Percentiles rank a stretch among this genome's conserved stretches.
Conservation (phyloP, 345 rosid genomes). For the Euphorbia tirucalli region DNA sequence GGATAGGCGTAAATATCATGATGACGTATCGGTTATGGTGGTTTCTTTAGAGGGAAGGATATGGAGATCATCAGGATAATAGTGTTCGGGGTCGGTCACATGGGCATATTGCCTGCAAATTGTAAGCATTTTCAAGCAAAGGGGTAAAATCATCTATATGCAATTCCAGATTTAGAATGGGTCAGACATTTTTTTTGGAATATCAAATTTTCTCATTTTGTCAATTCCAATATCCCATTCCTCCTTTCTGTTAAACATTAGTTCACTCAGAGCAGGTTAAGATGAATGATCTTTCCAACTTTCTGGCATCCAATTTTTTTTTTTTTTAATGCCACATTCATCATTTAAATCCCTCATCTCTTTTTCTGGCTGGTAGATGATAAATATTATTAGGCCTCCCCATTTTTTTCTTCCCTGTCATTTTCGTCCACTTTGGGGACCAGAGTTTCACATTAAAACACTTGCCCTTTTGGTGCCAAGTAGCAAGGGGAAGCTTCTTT, state of each 20-base stretch:
- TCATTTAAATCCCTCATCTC: no score
- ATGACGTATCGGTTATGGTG: constrained; percentile 95
- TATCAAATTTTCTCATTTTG: constrained; percentile 4
- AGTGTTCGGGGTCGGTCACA: constrained; percentile 20
- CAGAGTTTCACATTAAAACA: background rate
- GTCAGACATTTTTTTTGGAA: constrained; percentile 22
- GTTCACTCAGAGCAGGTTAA: background rate
- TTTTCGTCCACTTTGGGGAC: background rate
- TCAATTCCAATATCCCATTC: constrained; percentile 10
- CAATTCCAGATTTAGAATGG: constrained; percentile 33
- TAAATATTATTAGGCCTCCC: background rate
- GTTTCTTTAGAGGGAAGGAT: constrained; percentile 96
- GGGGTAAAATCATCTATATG: constrained; percentile 39
- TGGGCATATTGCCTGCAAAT: constrained; percentile 20
- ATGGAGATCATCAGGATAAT: constrained; percentile 90
- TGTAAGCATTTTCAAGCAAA: constrained; percentile 34
- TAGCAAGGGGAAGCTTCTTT: background rate
- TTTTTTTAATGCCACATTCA: no score
- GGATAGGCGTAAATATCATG: constrained; percentile 91
- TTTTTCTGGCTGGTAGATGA: no score
- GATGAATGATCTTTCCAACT: background rate
- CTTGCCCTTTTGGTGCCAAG: background rate
- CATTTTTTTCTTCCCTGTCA: background rate
- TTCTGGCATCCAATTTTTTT: constrained; percentile 8
- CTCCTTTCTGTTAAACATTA: background rate